A percentile compares a stretch with the other conserved stretches of the same genome.
phyloP scores from a whole-genome alignment of 768 basidiomycete genomes.

The Tylopilus balloui region DNA sequence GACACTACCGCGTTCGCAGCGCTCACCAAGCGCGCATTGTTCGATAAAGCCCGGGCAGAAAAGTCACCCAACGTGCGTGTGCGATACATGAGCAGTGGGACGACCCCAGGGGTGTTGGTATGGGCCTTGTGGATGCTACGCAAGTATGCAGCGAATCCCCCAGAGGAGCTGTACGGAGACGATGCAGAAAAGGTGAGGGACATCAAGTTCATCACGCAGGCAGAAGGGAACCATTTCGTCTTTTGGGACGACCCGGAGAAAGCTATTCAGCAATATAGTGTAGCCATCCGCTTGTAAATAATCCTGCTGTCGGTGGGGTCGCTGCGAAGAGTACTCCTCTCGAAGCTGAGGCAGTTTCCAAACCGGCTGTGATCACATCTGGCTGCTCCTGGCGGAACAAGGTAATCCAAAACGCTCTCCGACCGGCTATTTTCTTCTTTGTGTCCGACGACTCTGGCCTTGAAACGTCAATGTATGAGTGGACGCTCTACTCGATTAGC shows the following conservation, averaged over 20 bases:
- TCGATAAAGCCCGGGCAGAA: conserved; percentile 11
- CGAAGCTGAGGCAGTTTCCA: too few species aligned
- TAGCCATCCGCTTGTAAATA: conserved; percentile 7
- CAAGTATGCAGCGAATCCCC: conserved; percentile 6
- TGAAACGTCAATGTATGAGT: conserved; percentile 5
- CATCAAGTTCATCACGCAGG: conserved; percentile 9
- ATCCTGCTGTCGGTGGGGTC: too few species aligned
- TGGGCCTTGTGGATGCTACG: conserved; percentile 13
- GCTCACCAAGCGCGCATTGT: conserved; percentile 15
- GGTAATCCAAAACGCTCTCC: background rate
- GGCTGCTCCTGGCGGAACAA: too few species aligned
- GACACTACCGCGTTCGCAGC: conserved; percentile 2
- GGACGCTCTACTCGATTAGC: background rate
- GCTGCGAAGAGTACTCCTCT: too few species aligned
- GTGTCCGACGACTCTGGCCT: conserved; percentile 52
- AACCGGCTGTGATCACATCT: too few species aligned
- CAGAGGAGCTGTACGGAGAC: conserved; percentile 5
- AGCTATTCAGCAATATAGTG: conserved; percentile 16
- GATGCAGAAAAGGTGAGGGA: conserved; percentile 22
- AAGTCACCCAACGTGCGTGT: conserved; percentile 13
- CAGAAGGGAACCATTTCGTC: conserved; percentile 24
- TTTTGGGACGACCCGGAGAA: conserved; percentile 25
- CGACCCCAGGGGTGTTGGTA: conserved; percentile 4
- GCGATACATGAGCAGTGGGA: conserved; percentile 18
- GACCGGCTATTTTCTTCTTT: conserved; percentile 36